Evolutionary conservation across 495 filamentous ascomycete species (phyloP).

Genomic region (Neurospora sp.): DNA sequence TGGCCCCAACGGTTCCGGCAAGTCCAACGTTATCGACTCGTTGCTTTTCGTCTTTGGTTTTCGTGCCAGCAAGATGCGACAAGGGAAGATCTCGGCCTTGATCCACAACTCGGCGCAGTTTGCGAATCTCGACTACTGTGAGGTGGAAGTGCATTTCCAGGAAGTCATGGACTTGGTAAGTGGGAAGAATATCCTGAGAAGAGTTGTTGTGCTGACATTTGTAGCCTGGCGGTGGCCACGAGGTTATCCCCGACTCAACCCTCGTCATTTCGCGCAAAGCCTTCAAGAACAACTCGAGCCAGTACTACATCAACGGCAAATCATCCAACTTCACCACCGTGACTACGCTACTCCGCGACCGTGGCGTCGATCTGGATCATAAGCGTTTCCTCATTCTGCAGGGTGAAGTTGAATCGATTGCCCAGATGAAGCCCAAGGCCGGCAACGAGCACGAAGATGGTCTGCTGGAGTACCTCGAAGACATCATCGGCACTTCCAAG

Average conservation of each 20-base stretch:
- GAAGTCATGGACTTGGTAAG: conserved; percentile 70
- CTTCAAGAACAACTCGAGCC: conserved; percentile 96
- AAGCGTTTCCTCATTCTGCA: conserved; percentile 97
- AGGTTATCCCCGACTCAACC: conserved; percentile 70
- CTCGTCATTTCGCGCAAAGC: conserved; percentile 84
- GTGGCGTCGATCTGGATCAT: conserved; percentile 91
- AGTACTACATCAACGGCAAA: conserved; percentile 88
- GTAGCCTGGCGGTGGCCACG: conserved; percentile 53
- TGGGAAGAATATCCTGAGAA: not conserved
- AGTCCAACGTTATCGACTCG: conserved; percentile 98
- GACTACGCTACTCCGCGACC: conserved; percentile 75
- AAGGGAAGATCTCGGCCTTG: conserved; percentile 94
- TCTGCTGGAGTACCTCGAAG: conserved; percentile 90
- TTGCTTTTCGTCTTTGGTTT: conserved; percentile 97
- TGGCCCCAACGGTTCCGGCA: conserved; percentile 94
- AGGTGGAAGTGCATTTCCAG: conserved; percentile 91
- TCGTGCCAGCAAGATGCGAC: conserved; percentile 97
- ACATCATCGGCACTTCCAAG: conserved; percentile 96
- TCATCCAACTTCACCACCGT: conserved; percentile 86
- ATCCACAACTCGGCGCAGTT: conserved; percentile 91
- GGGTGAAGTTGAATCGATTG: conserved; percentile 96
- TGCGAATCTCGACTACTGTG: conserved; percentile 78
- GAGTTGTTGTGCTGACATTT: not conserved
- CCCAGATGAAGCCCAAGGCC: conserved; percentile 98
- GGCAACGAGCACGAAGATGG: conserved; percentile 91